Evolutionary conservation across 176 grass and related monocot genomes (phyloP).

Genomic region (Poa annua): DNA sequence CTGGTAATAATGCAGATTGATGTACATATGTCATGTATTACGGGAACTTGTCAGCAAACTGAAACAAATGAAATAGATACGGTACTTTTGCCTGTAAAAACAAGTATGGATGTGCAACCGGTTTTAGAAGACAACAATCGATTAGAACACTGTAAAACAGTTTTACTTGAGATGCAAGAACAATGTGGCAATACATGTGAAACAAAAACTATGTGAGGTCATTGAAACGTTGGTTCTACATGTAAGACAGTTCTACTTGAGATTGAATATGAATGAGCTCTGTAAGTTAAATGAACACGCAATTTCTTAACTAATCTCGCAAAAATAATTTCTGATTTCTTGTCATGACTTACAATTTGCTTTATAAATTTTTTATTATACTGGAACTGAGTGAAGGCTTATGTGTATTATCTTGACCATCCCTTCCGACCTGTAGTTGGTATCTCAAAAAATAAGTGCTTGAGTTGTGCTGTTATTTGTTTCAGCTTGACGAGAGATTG

Average conservation of each 20-base stretch:
- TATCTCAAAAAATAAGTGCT: too few species aligned
- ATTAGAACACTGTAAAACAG: too few species aligned
- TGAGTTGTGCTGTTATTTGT: too few species aligned
- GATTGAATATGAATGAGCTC: neutral
- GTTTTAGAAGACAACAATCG: too few species aligned
- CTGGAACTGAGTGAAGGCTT: too few species aligned
- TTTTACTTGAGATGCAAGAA: neutral
- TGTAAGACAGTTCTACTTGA: neutral
- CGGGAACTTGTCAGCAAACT: neutral
- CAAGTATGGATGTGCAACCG: too few species aligned
- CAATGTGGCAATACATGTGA: neutral
- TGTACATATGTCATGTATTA: constrained; percentile 33
- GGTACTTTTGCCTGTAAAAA: neutral
- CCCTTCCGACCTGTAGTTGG: too few species aligned
- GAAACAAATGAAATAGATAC: constrained; percentile 14
- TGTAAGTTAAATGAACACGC: neutral
- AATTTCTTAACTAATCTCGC: neutral
- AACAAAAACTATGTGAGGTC: neutral
- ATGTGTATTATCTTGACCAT: too few species aligned
- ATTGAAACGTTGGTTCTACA: neutral
- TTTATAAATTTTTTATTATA: neutral
- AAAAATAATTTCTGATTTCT: neutral
- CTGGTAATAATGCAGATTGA: constrained; percentile 54
- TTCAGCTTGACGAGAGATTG: too few species aligned
- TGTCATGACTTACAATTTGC: neutral